A percentile compares a stretch with the other conserved stretches of the same genome.
These are phyloP conservation scores for Alternaria triticimaculans DNA, from an alignment of 2,329 filamentous ascomycete genomes.

Conservation along the genomic window DNA sequence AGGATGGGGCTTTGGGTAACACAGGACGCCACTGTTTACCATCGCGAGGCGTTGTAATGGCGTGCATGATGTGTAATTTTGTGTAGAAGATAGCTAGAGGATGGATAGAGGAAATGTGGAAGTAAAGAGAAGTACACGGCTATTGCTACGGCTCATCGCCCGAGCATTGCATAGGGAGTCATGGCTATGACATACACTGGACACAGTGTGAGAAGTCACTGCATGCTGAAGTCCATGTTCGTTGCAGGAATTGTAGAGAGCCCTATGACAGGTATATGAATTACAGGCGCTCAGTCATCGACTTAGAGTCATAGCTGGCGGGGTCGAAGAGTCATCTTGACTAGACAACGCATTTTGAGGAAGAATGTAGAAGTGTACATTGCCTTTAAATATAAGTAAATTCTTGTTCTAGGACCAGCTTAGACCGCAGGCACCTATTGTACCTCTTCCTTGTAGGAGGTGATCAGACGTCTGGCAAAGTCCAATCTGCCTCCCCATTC, in stretches of 20 bases:
- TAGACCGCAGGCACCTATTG: not conserved
- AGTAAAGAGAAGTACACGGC: not conserved
- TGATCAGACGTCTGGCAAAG: not conserved
- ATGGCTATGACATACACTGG: not conserved
- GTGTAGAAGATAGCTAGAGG: not conserved
- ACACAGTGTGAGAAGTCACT: not conserved
- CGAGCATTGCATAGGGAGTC: not conserved
- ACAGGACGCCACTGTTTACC: accelerated
- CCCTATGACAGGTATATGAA: not conserved
- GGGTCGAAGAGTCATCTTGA: not conserved
- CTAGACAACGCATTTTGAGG: not conserved
- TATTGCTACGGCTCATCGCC: not conserved
- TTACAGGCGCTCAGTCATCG: not conserved
- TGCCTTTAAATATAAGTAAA: too few relatives aligned
- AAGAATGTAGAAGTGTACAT: too few relatives aligned
- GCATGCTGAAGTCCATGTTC: not conserved
- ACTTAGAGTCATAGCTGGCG: not conserved
- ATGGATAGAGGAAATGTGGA: not conserved
- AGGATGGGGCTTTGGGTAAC: not conserved
- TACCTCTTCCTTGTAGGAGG: not conserved
- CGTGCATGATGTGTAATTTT: not conserved
- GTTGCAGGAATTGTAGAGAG: not conserved
- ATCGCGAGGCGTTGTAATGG: not conserved
- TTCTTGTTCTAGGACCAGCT: not conserved
- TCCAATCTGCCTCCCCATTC: not conserved